Evolutionary conservation across 148 eudicot species (phyloP), one percentile per base, ranked within the genome.

Genomic region (Talinum fruticosum): DNA sequence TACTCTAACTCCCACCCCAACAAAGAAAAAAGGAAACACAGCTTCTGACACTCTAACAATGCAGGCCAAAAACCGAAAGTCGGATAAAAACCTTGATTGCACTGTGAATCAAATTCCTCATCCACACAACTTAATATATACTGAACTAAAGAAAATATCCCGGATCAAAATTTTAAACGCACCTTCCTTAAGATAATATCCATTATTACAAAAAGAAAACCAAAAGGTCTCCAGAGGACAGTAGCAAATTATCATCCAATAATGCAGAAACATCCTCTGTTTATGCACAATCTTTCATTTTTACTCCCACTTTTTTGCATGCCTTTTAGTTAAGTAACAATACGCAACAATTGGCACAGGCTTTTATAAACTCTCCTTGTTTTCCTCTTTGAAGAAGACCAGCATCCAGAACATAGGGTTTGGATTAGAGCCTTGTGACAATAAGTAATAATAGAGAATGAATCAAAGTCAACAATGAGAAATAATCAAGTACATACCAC

Each of bases 401-500:
- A 71, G 6, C 6, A 28, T 26, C 64, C 34, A 19, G 62, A 1
- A 49, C 51, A 5, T 51, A n/a, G 6, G 26, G 4, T 8, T 21
- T 21, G 21, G 51, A 70, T 23, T 18, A 23, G 4, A 70, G 19
- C 47, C 19, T 69, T 66, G 35, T 66, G 19, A 15, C 12, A 67
- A 71, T 26, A 15, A 45, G 0, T 1, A 8, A 2, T 7, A 53
- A 73, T 16, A 51, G 65, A 30, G 1, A 15, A 8, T 2, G 28
- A 14, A 1, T 28, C 62, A 74, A 62, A 13, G n/a, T 21, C 5
- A 7, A 29, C 18, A 32, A 78, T 29, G 35, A 74, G 41, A 29
- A 72, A 53, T 15, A 68, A 66, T 69, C 15, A 53, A 76, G 83
- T 41, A 81, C 93, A 79, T 93, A 96, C 97, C 97, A 87, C 62